Evolutionary conservation across 495 filamentous ascomycete species (phyloP).

Genomic region (Diplogelasinospora grovesii): DNA sequence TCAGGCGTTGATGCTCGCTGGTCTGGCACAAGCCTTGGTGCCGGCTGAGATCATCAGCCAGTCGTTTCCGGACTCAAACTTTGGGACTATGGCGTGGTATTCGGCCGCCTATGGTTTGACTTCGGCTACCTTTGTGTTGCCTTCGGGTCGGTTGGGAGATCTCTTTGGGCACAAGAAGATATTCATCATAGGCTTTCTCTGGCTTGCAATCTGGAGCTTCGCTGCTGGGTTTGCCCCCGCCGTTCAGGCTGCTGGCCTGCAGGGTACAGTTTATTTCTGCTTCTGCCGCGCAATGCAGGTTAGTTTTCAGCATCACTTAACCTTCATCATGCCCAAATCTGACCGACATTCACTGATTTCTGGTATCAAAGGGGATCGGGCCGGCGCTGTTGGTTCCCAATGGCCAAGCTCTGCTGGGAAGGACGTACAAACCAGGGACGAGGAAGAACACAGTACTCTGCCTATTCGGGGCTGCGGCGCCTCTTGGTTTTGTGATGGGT

Average conservation of each 20-base stretch:
- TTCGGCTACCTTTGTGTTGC: constrained; percentile 63
- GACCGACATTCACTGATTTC: not conserved
- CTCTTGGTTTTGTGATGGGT: constrained; percentile 48
- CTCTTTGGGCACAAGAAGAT: constrained; percentile 58
- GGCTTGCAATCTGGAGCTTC: constrained; percentile 59
- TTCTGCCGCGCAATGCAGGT: constrained; percentile 50
- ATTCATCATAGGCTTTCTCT: constrained; percentile 57
- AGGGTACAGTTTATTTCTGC: constrained; percentile 46
- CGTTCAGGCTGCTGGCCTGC: constrained; percentile 1
- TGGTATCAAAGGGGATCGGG: constrained; percentile 41
- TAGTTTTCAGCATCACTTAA: not conserved
- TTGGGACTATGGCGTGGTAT: constrained; percentile 45
- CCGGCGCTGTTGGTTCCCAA: constrained; percentile 57
- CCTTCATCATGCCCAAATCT: not conserved
- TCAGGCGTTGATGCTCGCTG: constrained; percentile 32
- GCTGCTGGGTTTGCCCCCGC: constrained; percentile 47
- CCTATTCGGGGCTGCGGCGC: constrained; percentile 56
- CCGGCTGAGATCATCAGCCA: constrained; percentile 39
- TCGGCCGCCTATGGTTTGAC: constrained; percentile 53
- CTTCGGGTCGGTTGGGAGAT: constrained; percentile 60
- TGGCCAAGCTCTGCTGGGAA: constrained; percentile 52
- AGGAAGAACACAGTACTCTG: constrained; percentile 56
- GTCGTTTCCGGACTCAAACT: constrained; percentile 31
- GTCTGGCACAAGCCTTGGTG: constrained; percentile 31
- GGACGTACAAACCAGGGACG: constrained; percentile 43